phyloP scores from a whole-genome alignment of 2,329 filamentous ascomycete genomes.

The Massarina eburnea region DNA sequence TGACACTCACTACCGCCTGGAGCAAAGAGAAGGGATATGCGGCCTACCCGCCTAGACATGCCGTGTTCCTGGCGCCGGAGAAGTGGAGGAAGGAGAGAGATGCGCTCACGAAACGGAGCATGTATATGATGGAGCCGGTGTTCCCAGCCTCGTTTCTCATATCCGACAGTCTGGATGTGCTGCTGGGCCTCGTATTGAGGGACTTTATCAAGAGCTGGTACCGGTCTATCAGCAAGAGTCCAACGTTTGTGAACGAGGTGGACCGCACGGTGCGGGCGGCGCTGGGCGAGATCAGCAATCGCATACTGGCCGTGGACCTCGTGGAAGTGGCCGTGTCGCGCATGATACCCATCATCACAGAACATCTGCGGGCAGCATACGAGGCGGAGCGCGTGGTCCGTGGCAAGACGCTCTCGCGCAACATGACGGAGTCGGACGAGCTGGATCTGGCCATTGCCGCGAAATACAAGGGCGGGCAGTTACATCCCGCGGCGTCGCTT shows the following conservation, averaged over 20 bases:
- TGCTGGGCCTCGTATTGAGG: slow-evolving; percentile 74
- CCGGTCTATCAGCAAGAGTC: slow-evolving; percentile 76
- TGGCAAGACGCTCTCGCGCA: slow-evolving; percentile 83
- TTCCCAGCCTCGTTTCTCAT: slow-evolving; percentile 76
- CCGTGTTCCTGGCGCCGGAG: slow-evolving; percentile 62
- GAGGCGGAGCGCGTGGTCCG: slow-evolving; percentile 85
- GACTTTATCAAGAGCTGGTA: slow-evolving; percentile 94
- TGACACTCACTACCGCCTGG: slow-evolving; percentile 63
- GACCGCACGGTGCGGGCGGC: slow-evolving; percentile 77
- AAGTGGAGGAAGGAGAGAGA: slow-evolving; percentile 72
- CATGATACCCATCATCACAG: slow-evolving; percentile 83
- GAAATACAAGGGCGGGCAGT: slow-evolving; percentile 84
- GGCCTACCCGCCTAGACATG: slow-evolving; percentile 41
- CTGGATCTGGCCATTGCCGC: slow-evolving; percentile 92
- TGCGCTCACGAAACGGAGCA: slow-evolving; percentile 64
- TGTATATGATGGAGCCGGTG: slow-evolving; percentile 67
- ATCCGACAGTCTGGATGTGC: slow-evolving; percentile 75
- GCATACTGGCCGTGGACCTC: slow-evolving; percentile 74
- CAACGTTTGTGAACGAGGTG: slow-evolving; percentile 81
- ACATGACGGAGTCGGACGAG: slow-evolving; percentile 94
- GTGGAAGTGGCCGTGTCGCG: slow-evolving; percentile 80
- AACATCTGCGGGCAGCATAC: slow-evolving; percentile 87
- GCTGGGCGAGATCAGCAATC: slow-evolving; percentile 69
- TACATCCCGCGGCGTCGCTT: slow-evolving; percentile 83
- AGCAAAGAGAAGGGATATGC: slow-evolving; percentile 44